Conservation (phyloP, 495 filamentous ascomycete genomes). For the Hypoxylon fragiforme region DNA sequence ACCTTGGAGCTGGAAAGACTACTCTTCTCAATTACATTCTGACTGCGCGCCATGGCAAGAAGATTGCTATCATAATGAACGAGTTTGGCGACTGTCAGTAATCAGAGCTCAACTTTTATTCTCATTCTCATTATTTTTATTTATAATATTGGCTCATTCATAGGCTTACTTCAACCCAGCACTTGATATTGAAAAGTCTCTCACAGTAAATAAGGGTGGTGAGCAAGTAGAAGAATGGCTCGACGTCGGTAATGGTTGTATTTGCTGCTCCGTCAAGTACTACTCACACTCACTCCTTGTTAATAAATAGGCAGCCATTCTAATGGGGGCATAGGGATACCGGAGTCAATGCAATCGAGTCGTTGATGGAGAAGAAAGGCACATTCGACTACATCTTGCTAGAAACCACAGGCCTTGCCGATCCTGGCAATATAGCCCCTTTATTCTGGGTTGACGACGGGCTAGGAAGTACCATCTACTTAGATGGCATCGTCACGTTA, state of each 20-base stretch:
- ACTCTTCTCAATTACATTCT: slow-evolving; percentile 95
- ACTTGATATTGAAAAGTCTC: slow-evolving; percentile 88
- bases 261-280: slow-evolving; percentile 97
- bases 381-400: slow-evolving; percentile 97
- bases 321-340: slow-evolving; percentile 62
- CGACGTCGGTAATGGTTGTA: slow-evolving; percentile 93
- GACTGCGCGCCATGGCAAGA: slow-evolving; percentile 91
- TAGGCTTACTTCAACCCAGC: slow-evolving; percentile 54
- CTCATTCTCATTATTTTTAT: too few relatives aligned
- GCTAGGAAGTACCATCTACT: slow-evolving; percentile 88
- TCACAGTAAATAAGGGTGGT: slow-evolving; percentile 84
- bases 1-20: slow-evolving; percentile 93
- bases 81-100: slow-evolving; percentile 92
- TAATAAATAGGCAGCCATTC: slow-evolving; percentile 4
- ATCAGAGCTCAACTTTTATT: too few relatives aligned
- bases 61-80: slow-evolving; percentile 96
- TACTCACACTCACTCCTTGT: slow-evolving; percentile 6
- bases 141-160: neutral
- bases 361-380: slow-evolving; percentile 91
- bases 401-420: slow-evolving; percentile 93
- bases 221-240: slow-evolving; percentile 93
- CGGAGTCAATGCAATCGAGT: slow-evolving; percentile 91
- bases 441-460: slow-evolving; percentile 98
- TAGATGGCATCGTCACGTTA: slow-evolving; percentile 94
- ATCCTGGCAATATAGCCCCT: slow-evolving; percentile 93